These are phyloP conservation scores for Diutina rugosa DNA, from an alignment of 1,139 yeast genomes.

Conservation along the genomic window DNA sequence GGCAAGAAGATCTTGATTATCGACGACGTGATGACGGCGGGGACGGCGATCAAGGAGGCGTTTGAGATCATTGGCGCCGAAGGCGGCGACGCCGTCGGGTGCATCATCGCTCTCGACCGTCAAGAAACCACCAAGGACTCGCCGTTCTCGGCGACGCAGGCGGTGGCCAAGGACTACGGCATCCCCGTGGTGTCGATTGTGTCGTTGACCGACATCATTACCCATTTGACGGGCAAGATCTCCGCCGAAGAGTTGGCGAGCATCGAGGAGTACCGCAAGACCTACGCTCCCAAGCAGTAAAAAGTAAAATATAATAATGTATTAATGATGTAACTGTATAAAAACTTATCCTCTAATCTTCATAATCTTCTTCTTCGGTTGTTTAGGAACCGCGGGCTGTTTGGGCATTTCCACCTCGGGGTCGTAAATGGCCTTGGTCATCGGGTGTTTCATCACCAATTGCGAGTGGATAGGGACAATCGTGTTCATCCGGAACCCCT, in stretches of 20 bases:
- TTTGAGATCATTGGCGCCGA: slow-evolving; percentile 62
- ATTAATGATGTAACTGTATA: neutral
- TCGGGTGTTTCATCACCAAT: slow-evolving; percentile 73
- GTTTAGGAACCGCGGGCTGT: slow-evolving; percentile 22
- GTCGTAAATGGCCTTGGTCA: slow-evolving; percentile 60
- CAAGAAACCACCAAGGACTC: slow-evolving; percentile 74
- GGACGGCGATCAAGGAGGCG: slow-evolving; percentile 95
- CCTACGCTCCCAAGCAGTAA: slow-evolving; percentile 27
- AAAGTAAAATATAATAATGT: neutral
- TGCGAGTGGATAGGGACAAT: slow-evolving; percentile 79
- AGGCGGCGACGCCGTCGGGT: slow-evolving; percentile 67
- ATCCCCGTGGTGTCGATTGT: slow-evolving; percentile 83
- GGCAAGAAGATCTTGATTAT: slow-evolving; percentile 70
- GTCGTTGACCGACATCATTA: slow-evolving; percentile 59
- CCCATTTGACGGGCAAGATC: slow-evolving; percentile 42
- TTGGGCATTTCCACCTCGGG: slow-evolving; percentile 30
- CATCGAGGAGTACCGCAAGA: slow-evolving; percentile 47
- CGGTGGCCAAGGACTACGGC: slow-evolving; percentile 54
- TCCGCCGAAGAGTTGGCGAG: slow-evolving; percentile 39
- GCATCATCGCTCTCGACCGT: slow-evolving; percentile 87
- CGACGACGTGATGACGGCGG: slow-evolving; percentile 97
- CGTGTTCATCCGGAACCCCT: slow-evolving; percentile 75
- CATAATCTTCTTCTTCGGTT: slow-evolving; percentile 40
- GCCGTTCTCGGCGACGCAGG: slow-evolving; percentile 66
- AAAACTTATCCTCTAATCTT: slow-evolving; percentile 26